A percentile compares a stretch with the other conserved stretches of the same genome.
Evolutionary conservation across 2,329 filamentous ascomycete species (phyloP).

Genomic region (Nakataea oryzae): DNA sequence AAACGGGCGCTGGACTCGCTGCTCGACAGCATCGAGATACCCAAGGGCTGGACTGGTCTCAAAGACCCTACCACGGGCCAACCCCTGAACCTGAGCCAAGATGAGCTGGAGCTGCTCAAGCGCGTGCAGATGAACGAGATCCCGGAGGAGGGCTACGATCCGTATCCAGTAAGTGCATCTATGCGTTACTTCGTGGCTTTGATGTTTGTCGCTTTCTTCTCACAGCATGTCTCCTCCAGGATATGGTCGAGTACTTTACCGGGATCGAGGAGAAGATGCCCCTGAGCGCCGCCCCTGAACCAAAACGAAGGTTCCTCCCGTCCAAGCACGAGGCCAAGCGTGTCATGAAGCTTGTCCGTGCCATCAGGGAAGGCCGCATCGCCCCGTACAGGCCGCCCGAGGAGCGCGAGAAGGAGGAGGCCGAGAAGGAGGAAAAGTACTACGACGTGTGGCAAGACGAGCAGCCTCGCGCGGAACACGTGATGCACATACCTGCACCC

Average conservation of each 20-base stretch:
- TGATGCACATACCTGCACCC: conserved; percentile 91
- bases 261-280: conserved; percentile 89
- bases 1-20: conserved; percentile 79
- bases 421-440: conserved; percentile 59
- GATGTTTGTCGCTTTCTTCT: not conserved
- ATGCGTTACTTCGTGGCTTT: not conserved
- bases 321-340: conserved; percentile 96
- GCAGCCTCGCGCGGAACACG: conserved; percentile 66
- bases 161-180: conserved; percentile 59
- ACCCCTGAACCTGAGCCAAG: conserved; percentile 73
- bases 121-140: conserved; percentile 84
- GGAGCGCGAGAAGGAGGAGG: conserved; percentile 56
- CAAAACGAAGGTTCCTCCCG: conserved; percentile 88
- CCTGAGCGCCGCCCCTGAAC: conserved; percentile 85
- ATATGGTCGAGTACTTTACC: conserved; percentile 90
- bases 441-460: conserved; percentile 97
- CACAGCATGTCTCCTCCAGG: conserved; percentile 28
- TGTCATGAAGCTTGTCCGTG: conserved; percentile 93
- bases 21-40: conserved; percentile 91
- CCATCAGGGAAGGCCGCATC: conserved; percentile 89
- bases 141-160: conserved; percentile 80
- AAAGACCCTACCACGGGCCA: conserved; percentile 92
- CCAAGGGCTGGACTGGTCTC: conserved; percentile 93
- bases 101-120: conserved; percentile 81
- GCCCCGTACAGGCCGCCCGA: conserved; percentile 74